Base-by-base conservation (phyloP, 805 yeast genomes). In the Kodamaea jinghongensis region DNA sequence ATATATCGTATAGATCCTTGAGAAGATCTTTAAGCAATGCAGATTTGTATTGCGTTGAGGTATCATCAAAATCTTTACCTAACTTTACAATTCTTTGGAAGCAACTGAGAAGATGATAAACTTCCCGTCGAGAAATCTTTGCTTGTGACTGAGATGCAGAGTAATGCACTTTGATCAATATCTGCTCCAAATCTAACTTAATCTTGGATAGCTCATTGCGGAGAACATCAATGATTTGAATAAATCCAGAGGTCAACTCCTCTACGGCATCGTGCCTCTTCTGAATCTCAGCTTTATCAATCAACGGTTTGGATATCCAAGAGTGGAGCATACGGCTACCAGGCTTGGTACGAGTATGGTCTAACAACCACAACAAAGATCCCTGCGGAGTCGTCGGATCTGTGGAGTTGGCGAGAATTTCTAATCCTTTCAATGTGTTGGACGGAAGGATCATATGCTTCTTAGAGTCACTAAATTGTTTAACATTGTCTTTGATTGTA, bases 281-380 rank as follows among this genome's bases (percentile, higher is more conserved):
- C 40, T 74, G 70, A 2, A 93, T 83, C 6, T 63, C 62, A 1
- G 62, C 68, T 22, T 69, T 63, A 31, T 79, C 70, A 0, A 77
- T 60, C 15, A 90, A 67, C 1, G 99, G 99, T 44, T 73, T 68
- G 1, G 79, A 69, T 0, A 90, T 62, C 99, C 99, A 93, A 28
- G 74, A 65, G 20, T 71, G 68, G 10, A 93, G 57, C 43, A 78
- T 50, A 39, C 96, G 61, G 32, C 70, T 73, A 0, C 99, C 99
- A 58, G 83, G 83, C 20, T 73, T 69, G 0, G 98, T 86, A 25
- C 78, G 63, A 0, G 98, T 86, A 48, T 84, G 89, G 55, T 91
- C 85, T 44, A 93, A 50, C 2, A 87, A 65, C 89, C 95, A 86
- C 11, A 86, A 56, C 10, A 91, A 62, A 0, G 96, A 79, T 0